These are phyloP conservation scores for Prunus mira DNA, from an alignment of 306 rosid genomes.

Conservation along the genomic window DNA sequence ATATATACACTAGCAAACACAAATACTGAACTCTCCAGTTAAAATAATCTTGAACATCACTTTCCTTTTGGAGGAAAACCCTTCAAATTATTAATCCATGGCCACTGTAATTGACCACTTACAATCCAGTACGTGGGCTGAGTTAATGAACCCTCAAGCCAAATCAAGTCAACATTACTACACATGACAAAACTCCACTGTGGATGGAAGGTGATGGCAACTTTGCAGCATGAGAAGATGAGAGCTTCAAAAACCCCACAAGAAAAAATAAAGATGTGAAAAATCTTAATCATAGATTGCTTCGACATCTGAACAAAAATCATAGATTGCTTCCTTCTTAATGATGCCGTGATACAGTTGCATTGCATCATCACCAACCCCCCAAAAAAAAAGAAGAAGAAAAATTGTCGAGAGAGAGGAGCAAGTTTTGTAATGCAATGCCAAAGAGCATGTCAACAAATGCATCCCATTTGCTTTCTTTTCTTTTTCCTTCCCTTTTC, in stretches of 20 bases:
- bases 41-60: neutral
- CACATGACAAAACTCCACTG: constrained; percentile 10
- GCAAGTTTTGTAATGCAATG: neutral
- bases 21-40: neutral
- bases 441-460: constrained; percentile 5
- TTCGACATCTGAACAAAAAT: constrained; percentile 2
- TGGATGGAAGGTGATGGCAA: constrained; percentile 28
- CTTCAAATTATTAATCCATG: neutral
- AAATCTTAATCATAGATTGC: constrained; percentile 1
- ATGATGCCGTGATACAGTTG: constrained; percentile 34
- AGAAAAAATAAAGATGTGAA: neutral
- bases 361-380: constrained; percentile 23
- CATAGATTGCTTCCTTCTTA: constrained; percentile 22
- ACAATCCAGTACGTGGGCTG: constrained; percentile 7
- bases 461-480: neutral
- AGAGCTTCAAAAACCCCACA: neutral
- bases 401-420: neutral
- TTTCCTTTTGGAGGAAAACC: neutral
- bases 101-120: constrained; percentile 9
- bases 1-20: too few species aligned
- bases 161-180: constrained; percentile 18
- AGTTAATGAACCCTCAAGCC: constrained; percentile 8
- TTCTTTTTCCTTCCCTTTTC: neutral
- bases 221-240: neutral
- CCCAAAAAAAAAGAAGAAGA: neutral